Evolutionary conservation across 805 yeast genomes (phyloP), one percentile per base, ranked within the genome.

Genomic region (Pichia rugopelliculosa): DNA sequence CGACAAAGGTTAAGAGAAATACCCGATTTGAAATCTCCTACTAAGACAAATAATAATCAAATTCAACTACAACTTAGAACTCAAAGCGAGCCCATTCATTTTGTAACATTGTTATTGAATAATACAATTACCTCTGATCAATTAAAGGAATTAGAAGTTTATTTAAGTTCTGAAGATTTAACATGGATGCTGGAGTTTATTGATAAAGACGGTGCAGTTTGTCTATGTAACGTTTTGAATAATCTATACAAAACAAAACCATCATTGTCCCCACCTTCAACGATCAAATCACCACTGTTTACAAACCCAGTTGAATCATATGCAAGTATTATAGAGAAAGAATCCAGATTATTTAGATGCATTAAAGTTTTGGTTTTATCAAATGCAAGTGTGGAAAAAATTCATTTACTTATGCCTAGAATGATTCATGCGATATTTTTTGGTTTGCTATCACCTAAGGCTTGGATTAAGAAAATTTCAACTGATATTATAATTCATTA

Each of bases 171-270:
- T 0, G 98, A 91, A 61, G 67, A 66, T 39, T 51, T 67, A 33
- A 76, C 71, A 34, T 93, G 99, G 99, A 96, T 90, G 1, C 76
- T 82, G 49, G 76, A 73, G 22, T 93, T 93, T 58, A 72, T 93
- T 18, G 82, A 79, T 48, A 76, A 80, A 44, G 97, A 91, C 65
- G 99, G 99, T 36, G 96, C 87, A 50, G 79, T 87, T 4, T 90
- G 95, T 0, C 74, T 93, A 49, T 84, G 93, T 26, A 81, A 85
- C 26, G 86, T 85, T 39, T 71, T 93, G 45, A 56, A 57, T 36
- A 64, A 59, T 34, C 49, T 67, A 15, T 64, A 67, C 59, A 65
- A 59, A 46, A 65, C 71, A 2, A 59, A 55, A 27, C 55, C 67
- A 13, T 38, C 57, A 9, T 7, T 59, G 18, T 40, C n/a, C 5